These are phyloP conservation scores for Thalassiosira pacifica DNA, from an alignment of 352 stramenopile genomes.

Conservation along the genomic window DNA sequence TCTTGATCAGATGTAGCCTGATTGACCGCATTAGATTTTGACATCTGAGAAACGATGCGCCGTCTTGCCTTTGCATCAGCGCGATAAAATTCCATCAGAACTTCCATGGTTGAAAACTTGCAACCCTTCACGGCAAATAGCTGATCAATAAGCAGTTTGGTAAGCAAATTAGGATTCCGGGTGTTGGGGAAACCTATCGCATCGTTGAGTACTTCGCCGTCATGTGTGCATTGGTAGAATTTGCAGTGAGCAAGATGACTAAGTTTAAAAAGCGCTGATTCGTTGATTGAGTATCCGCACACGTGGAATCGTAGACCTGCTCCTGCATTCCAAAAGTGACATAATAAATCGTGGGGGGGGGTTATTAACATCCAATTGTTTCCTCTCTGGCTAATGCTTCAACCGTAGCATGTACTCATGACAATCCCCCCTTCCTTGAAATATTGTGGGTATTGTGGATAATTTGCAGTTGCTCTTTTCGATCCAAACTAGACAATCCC, in stretches of 20 bases:
- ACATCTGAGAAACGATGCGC: neutral
- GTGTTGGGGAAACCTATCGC: too few relatives aligned
- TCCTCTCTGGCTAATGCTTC: neutral
- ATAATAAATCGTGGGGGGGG: neutral
- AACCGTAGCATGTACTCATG: neutral
- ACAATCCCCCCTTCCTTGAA: neutral
- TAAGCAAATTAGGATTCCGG: too few relatives aligned
- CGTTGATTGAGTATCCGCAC: neutral
- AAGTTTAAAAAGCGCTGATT: neutral
- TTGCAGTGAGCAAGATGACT: too few relatives aligned
- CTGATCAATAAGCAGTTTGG: neutral
- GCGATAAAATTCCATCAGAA: constrained; percentile 8
- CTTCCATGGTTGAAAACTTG: neutral
- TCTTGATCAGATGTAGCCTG: too few relatives aligned
- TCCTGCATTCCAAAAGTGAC: neutral
- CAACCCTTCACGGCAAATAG: neutral
- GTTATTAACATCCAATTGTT: neutral
- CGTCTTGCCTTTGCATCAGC: too few relatives aligned
- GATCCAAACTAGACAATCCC: too few relatives aligned
- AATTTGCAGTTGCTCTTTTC: neutral
- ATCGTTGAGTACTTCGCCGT: too few relatives aligned
- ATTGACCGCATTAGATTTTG: neutral
- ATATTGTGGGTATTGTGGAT: neutral
- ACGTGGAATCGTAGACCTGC: too few relatives aligned
- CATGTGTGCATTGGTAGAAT: too few relatives aligned